Base-by-base conservation (phyloP, 345 rosid species). In the Eucalyptus paniculata region DNA sequence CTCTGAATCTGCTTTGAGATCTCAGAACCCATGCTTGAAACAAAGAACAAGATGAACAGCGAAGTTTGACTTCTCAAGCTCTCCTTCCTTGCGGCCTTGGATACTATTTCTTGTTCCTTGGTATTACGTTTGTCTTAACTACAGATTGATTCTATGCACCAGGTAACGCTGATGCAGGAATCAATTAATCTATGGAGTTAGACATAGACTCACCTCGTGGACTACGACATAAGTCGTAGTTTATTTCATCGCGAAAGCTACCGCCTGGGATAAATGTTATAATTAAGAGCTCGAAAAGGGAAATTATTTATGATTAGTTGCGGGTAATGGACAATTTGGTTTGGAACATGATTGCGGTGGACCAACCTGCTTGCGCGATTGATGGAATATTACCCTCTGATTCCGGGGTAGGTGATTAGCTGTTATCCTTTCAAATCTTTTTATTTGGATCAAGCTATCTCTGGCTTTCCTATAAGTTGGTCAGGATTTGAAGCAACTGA, bases 1-100 rank as follows among this genome's bases (percentile, higher is more conserved):
- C 92, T 92, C 87, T 92, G 90, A 19, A 92, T 18, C 91, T 94
- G 98, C 72, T 91, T 96, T 3, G 99, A 98, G 28, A 92, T 81
- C 32, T 91, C 92, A 90, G 98, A 44, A 9, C 99, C 99, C 99
- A 96, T 97, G 87, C 47, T 58, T 86, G 86, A 67, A 26, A 28
- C 62, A 13, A 88, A 40, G 67, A 56, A 51, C 42, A 81, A 12
- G 60, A 54, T 28, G 24, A 51, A 65, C 18, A 24, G 32, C 18
- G 4, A 49, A 12, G 37, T 62, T 87, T 87, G 89, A 65, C 89
- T 65, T 28, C 32, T 62, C 5, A 65, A 65, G 17, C 50, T 65
- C 77, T 65, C 69, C 82, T 24, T 45, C 11, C 49, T 30, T 87
- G n/a, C 49, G 26, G 54, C 53, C 58, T 86, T 49, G 13, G 37